Conservation (phyloP, 2,329 filamentous ascomycete genomes). For the Cercospora sojina region DNA sequence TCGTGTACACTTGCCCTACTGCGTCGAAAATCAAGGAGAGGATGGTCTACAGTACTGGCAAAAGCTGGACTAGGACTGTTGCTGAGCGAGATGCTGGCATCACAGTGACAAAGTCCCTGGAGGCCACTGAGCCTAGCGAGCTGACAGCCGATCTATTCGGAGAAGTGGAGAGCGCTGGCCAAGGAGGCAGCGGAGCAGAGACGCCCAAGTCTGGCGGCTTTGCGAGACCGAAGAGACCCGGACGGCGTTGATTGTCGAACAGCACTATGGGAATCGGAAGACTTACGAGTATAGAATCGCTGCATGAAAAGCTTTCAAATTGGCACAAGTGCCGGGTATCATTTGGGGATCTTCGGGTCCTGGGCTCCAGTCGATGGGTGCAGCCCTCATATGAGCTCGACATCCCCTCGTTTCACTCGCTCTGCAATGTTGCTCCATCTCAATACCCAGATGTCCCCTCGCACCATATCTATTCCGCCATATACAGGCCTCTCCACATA, state of each 20-base stretch:
- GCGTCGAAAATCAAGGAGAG: conserved; percentile 74
- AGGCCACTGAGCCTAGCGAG: conserved; percentile 65
- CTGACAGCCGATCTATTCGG: conserved; percentile 64
- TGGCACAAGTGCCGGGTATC: conserved; percentile 13
- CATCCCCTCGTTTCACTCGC: conserved; percentile 72
- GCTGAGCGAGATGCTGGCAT: conserved; percentile 67
- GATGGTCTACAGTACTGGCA: conserved; percentile 72
- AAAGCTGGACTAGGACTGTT: conserved; percentile 59
- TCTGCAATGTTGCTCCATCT: conserved; percentile 58
- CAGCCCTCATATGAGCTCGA: conserved; percentile 56
- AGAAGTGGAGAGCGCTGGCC: conserved; percentile 36
- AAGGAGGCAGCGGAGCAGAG: conserved; percentile 61
- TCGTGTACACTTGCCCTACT: conserved; percentile 78
- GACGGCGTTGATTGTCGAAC: conserved; percentile 49
- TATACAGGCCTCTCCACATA: conserved; percentile 59
- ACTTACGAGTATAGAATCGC: neutral
- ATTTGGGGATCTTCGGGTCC: neutral
- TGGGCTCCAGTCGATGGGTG: neutral
- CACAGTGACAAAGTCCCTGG: conserved; percentile 66
- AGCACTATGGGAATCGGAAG: neutral
- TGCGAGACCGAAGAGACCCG: conserved; percentile 75
- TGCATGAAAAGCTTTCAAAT: neutral
- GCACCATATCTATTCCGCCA: conserved; percentile 44
- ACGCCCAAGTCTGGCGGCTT: conserved; percentile 65
- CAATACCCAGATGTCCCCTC: conserved; percentile 58